These are phyloP conservation scores for Phytophthora cajani DNA, from an alignment of 352 stramenopile genomes.

Conservation along the genomic window DNA sequence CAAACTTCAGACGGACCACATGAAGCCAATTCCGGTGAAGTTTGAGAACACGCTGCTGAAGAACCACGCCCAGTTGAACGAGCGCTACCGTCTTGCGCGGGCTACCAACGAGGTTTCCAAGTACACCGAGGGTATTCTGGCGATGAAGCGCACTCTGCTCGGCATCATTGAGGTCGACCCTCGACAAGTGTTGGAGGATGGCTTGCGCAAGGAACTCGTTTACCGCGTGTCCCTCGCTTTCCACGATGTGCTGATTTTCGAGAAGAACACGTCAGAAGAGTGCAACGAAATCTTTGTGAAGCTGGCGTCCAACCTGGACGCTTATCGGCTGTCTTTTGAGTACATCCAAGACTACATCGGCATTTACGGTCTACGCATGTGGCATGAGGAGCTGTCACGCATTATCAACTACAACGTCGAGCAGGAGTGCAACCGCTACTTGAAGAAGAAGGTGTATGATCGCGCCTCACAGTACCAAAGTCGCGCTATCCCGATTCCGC, in stretches of 20 bases:
- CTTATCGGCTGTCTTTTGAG: constrained; percentile 92
- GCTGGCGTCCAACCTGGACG: constrained; percentile 88
- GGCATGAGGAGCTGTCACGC: constrained; percentile 94
- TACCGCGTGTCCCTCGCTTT: constrained; percentile 88
- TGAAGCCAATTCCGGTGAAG: constrained; percentile 92
- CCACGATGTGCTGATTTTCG: constrained; percentile 88
- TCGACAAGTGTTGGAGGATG: constrained; percentile 93
- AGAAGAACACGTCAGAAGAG: constrained; percentile 85
- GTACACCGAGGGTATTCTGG: constrained; percentile 95
- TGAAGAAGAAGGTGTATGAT: constrained; percentile 95
- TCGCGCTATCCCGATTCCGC: constrained; percentile 92
- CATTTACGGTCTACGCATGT: constrained; percentile 95
- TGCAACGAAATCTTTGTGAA: constrained; percentile 87
- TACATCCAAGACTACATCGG: constrained; percentile 97
- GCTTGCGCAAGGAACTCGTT: constrained; percentile 94
- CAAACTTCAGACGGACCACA: constrained; percentile 92
- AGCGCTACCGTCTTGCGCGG: constrained; percentile 92
- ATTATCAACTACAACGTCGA: constrained; percentile 98
- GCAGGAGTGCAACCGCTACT: constrained; percentile 95
- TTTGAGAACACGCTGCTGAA: constrained; percentile 94
- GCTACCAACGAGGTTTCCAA: constrained; percentile 96
- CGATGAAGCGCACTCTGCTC: constrained; percentile 95
- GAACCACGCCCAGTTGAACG: constrained; percentile 91
- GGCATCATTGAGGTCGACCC: constrained; percentile 96
- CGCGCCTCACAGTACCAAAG: constrained; percentile 91